Percentiles rank a stretch among this genome's conserved stretches.
Evolutionary conservation across 116 monocot species (phyloP).

Genomic region (Cymodocea nodosa): DNA sequence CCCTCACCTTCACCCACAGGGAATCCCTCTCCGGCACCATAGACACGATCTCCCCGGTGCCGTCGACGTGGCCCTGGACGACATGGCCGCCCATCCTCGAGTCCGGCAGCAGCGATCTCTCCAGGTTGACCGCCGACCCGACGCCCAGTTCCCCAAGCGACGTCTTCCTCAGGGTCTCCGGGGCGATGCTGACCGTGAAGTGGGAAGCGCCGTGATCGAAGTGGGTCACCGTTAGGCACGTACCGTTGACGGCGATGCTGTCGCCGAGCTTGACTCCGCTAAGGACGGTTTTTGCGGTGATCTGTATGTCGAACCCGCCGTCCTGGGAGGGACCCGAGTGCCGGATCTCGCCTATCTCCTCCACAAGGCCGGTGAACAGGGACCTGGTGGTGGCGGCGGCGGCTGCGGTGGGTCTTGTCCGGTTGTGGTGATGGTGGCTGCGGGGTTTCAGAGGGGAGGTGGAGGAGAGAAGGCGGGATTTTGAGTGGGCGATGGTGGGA

Average conservation of each 20-base stretch:
- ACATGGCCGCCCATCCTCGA: slow-evolving; percentile 90
- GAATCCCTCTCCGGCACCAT: slow-evolving; percentile 54
- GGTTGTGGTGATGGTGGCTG: background rate
- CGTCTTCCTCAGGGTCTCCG: slow-evolving; percentile 77
- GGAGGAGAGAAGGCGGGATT: background rate
- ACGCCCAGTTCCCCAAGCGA: slow-evolving; percentile 35
- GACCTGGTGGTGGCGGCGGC: slow-evolving; percentile 13
- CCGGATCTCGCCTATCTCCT: slow-evolving; percentile 64
- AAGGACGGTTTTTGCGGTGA: slow-evolving; percentile 49
- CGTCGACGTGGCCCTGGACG: slow-evolving; percentile 91
- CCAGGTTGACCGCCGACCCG: slow-evolving; percentile 56
- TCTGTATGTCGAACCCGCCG: slow-evolving; percentile 46
- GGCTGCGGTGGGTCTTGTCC: background rate
- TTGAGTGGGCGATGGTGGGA: background rate
- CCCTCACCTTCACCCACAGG: slow-evolving; percentile 77
- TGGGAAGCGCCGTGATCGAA: slow-evolving; percentile 25
- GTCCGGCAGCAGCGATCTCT: slow-evolving; percentile 43
- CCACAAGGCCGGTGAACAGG: slow-evolving; percentile 96
- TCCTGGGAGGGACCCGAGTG: slow-evolving; percentile 36
- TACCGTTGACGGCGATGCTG: slow-evolving; percentile 80
- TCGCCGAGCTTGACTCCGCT: slow-evolving; percentile 60
- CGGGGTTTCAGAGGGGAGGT: background rate
- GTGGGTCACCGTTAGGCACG: slow-evolving; percentile 80
- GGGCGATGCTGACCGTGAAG: slow-evolving; percentile 74
- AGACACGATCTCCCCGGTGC: slow-evolving; percentile 64